Percentiles rank a stretch among this genome's conserved stretches.
phyloP scores from a whole-genome alignment of 1,139 yeast species.

The Yamadazyma aaseri region DNA sequence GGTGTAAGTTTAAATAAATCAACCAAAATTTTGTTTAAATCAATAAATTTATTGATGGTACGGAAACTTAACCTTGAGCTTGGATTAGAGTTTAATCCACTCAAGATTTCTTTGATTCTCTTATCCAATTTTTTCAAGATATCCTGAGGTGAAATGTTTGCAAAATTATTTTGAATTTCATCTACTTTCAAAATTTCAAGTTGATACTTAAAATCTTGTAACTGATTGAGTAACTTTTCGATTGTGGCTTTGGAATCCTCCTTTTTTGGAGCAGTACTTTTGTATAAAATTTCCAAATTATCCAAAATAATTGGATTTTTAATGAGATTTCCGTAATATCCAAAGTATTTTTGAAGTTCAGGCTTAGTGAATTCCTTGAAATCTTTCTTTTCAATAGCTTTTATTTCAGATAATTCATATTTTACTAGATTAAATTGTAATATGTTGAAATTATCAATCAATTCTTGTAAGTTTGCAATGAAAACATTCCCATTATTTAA shows the following conservation, averaged over 20 bases:
- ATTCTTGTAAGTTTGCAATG: constrained; percentile 11
- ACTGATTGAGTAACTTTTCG: constrained; percentile 3
- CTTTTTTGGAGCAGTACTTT: not conserved
- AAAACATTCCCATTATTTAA: constrained; percentile 14
- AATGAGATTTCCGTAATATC: constrained; percentile 14
- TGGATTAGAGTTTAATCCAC: constrained; percentile 17
- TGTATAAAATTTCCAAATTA: constrained; percentile 10
- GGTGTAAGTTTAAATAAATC: constrained; percentile 26
- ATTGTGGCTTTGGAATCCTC: not conserved
- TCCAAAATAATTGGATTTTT: constrained; percentile 11
- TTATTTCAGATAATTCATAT: constrained; percentile 10
- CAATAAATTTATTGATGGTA: constrained; percentile 7
- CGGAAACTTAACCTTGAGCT: constrained; percentile 14
- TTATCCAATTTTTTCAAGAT: constrained; percentile 19
- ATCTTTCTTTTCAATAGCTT: constrained; percentile 8
- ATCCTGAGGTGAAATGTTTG: constrained; percentile 14
- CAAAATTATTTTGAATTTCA: constrained; percentile 18
- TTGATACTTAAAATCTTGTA: constrained; percentile 11
- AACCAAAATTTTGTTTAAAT: constrained; percentile 14
- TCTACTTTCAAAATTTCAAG: constrained; percentile 12
- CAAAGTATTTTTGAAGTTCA: constrained; percentile 12
- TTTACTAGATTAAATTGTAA: constrained; percentile 9
- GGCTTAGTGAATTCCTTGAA: constrained; percentile 9
- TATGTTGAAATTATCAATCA: constrained; percentile 11
- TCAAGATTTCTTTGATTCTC: constrained; percentile 21